Evolutionary conservation across 1,284 basidiomycete species (phyloP), one percentile per base, ranked within the genome.

Genomic region (Tremellales sp.): DNA sequence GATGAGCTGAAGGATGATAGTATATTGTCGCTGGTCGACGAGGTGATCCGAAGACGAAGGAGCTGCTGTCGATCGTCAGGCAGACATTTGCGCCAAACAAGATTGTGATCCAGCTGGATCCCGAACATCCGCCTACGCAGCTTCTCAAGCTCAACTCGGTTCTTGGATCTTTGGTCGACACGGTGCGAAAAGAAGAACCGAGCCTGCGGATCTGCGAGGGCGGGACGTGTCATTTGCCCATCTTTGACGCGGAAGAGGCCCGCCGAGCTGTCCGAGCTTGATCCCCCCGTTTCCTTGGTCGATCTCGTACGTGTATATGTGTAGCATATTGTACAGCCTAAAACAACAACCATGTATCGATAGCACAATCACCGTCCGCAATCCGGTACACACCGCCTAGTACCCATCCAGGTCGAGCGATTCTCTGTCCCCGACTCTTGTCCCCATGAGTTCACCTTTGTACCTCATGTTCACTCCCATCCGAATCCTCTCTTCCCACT

Each of bases 401-500:
- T 63, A 65, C 31, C 61, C 61, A 48, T 65, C 63, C 43, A 65
- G 40, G 4, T 52, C 29, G 10, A 31, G 15, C 44, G 17, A 43
- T 21, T 40, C 47, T 51, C 27, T 55, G 52, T 21, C 31, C 26
- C 22, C 35, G n/a, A 39, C 46, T 17, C 39, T 39, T 5, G 56
- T 55, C 29, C 57, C 53, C 23, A 52, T 42, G 25, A 72, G 44
- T 42, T 67, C 60, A 15, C 70, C 70, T 23, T 51, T 49, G 53
- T 54, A 68, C 40, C 57, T 51, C 60, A 60, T 73, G 15, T 74
- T 54, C 4, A 83, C 80, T 0, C 78, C 81, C 47, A 78, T 77
- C 49, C 72, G 73, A 45, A 89, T 86, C 3, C 81, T 77, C 31
- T 77, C 77, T 59, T 88, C 84, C 86, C 87, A 89, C 45, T 77